Evolutionary conservation across 352 stramenopile species (phyloP).

Genomic region (Globisporangium megalacanthum): DNA sequence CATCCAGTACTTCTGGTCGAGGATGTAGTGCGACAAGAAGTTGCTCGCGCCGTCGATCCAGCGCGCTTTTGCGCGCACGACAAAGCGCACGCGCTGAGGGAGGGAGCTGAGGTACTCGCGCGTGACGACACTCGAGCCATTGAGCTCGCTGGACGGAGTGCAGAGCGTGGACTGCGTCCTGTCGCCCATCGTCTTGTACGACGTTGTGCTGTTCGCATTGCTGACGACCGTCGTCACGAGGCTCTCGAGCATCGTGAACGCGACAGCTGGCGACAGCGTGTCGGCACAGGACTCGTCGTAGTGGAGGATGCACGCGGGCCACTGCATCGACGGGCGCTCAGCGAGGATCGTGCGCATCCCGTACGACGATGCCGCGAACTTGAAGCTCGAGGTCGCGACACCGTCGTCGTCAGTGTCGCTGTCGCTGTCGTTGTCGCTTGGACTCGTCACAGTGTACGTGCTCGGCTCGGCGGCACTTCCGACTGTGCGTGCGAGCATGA

Average conservation of each 20-base stretch:
- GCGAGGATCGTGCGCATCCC: slow-evolving; percentile 33
- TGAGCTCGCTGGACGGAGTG: slow-evolving; percentile 4
- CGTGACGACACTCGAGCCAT: slow-evolving; percentile 23
- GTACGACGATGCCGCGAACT: slow-evolving; percentile 43
- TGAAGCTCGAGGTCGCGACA: slow-evolving; percentile 26
- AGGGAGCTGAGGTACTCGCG: slow-evolving; percentile 36
- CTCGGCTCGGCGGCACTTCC: not conserved
- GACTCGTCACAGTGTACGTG: slow-evolving; percentile 12
- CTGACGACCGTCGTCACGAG: slow-evolving; percentile 25
- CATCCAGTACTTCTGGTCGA: slow-evolving; percentile 58
- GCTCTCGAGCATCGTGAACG: slow-evolving; percentile 41
- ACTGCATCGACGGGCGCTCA: slow-evolving; percentile 17
- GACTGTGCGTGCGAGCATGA: slow-evolving; percentile 17
- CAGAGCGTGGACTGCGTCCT: slow-evolving; percentile 24
- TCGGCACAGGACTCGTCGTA: slow-evolving; percentile 29
- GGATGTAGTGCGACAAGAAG: slow-evolving; percentile 43
- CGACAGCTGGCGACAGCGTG: slow-evolving; percentile 16
- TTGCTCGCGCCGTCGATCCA: slow-evolving; percentile 43
- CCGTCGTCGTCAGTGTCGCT: not conserved
- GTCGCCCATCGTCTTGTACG: slow-evolving; percentile 45
- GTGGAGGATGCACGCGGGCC: slow-evolving; percentile 17
- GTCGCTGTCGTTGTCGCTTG: not conserved
- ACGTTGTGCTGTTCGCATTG: slow-evolving; percentile 43
- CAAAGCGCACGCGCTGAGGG: slow-evolving; percentile 43
- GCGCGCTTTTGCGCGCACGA: slow-evolving; percentile 37